Base-by-base conservation (phyloP, 345 rosid species). In the Hibiscus trionum region DNA sequence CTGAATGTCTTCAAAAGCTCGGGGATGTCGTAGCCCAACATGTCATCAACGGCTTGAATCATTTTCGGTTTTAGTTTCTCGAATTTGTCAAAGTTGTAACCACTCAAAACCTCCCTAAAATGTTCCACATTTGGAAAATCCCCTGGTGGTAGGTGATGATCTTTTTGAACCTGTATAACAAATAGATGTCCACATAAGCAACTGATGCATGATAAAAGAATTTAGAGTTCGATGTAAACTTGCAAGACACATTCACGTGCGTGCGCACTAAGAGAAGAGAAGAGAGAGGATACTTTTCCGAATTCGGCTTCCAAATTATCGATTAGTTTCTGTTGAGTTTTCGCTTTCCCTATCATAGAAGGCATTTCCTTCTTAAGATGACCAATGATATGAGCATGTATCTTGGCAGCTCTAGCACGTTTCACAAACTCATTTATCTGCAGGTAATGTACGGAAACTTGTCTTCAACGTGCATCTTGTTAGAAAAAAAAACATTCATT, bases 331-430 rank as follows among this genome's bases (percentile, higher is more conserved):
- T 92, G 98, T 76, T 95, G 98, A 70, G 97, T 70, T 81, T 90
- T 95, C 3, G 96, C 93, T 82, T 92, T 95, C 59, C 99, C 98
- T 72, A 95, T 88, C 87, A 93, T 85, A 29, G 91, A 76, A 4
- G 98, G 98, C 99, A 95, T 95, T 82, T 90, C 96, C 80, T 87
- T 90, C 78, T 82, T 92, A 31, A 95, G 91, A 87, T 95, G 91
- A 76, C 97, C 83, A 64, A 95, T 87, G 60, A 92, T 90, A 73
- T 85, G 85, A 15, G 99, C 93, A 80, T 95, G 98, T 66, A 95
- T 95, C 87, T 88, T 88, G 21, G 93, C 97, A 67, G 99, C 98
- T 83, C 98, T 84, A 35, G 98, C 98, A 59, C 99, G 89, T 76
- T 92, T 95, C 75, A 90, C 96, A 78, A 95, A 95, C 79, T 95